Evolutionary conservation across 805 yeast genomes (phyloP).

Genomic region (Helenozyma baotianmanensis): DNA sequence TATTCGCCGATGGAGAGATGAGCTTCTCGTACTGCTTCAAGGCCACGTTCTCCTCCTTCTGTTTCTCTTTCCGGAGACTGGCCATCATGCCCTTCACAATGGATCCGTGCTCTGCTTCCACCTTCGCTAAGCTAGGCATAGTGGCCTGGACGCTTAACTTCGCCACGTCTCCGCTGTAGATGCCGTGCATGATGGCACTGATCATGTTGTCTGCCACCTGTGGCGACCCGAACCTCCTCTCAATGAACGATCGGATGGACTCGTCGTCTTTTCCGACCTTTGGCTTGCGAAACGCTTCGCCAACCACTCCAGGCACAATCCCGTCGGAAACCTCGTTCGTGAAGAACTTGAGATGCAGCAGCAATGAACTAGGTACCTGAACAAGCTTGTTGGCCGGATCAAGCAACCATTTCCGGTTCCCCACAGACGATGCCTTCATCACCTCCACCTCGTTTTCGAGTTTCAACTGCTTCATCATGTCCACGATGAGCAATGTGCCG

Average conservation of each 20-base stretch:
- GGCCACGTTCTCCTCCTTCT: constrained; percentile 4
- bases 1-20: constrained; percentile 37
- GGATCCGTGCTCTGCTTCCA: constrained; percentile 61
- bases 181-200: constrained; percentile 84
- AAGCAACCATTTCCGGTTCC: constrained; percentile 69
- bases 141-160: constrained; percentile 63
- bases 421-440: constrained; percentile 51
- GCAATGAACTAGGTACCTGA: constrained; percentile 48
- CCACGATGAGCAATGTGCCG: constrained; percentile 69
- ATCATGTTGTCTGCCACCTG: constrained; percentile 51
- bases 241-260: constrained; percentile 60
- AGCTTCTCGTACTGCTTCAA: constrained; percentile 35
- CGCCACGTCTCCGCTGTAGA: constrained; percentile 72
- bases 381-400: constrained; percentile 42
- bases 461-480: constrained; percentile 49
- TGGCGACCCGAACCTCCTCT: constrained; percentile 61
- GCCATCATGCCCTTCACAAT: constrained; percentile 42
- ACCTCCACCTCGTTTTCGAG: constrained; percentile 50
- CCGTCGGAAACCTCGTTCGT: constrained; percentile 44
- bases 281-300: constrained; percentile 46
- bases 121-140: constrained; percentile 48
- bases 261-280: constrained; percentile 47
- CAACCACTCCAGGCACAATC: constrained; percentile 39
- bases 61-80: constrained; percentile 18
- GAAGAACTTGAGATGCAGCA: constrained; percentile 28